Evolutionary conservation across 768 basidiomycete species (phyloP).

Genomic region (Cytidiella melzeri): DNA sequence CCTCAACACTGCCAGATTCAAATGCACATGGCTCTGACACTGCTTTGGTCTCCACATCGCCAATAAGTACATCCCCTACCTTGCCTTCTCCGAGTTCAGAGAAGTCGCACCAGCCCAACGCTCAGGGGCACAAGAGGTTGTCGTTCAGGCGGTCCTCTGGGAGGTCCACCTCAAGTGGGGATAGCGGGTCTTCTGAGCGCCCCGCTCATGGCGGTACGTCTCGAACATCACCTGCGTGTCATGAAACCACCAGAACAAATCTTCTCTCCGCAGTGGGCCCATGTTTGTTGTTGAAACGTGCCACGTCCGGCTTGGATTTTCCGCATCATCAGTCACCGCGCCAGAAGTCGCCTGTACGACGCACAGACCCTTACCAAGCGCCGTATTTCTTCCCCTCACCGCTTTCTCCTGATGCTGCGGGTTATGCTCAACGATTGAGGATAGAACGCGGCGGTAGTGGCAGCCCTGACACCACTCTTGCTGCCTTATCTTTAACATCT

Average conservation of each 20-base stretch:
- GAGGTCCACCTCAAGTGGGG: not conserved
- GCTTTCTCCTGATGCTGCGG: constrained; percentile 28
- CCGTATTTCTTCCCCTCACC: constrained; percentile 58
- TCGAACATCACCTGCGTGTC: no score
- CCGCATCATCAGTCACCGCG: not conserved
- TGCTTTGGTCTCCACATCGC: no score
- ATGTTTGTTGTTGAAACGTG: not conserved
- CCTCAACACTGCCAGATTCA: not conserved
- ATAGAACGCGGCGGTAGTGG: constrained; percentile 13
- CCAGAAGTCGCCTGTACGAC: constrained; percentile 12
- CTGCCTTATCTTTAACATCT: no score
- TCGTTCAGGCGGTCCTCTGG: not conserved
- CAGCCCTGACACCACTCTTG: not conserved
- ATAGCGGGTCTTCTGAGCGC: not conserved
- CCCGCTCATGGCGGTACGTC: not conserved
- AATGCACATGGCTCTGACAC: no score
- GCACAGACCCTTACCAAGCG: constrained; percentile 58
- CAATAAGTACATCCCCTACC: not conserved
- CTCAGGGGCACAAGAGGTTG: not conserved
- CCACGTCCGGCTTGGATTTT: not conserved
- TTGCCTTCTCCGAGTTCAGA: not conserved
- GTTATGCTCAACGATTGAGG: constrained; percentile 24
- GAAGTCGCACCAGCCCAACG: not conserved
- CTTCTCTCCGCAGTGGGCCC: not conserved
- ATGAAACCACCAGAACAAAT: no score